Percentiles rank a stretch among this genome's conserved stretches.
Conservation (phyloP, 31 red algal species). For the Porphyra umbilicalis region DNA sequence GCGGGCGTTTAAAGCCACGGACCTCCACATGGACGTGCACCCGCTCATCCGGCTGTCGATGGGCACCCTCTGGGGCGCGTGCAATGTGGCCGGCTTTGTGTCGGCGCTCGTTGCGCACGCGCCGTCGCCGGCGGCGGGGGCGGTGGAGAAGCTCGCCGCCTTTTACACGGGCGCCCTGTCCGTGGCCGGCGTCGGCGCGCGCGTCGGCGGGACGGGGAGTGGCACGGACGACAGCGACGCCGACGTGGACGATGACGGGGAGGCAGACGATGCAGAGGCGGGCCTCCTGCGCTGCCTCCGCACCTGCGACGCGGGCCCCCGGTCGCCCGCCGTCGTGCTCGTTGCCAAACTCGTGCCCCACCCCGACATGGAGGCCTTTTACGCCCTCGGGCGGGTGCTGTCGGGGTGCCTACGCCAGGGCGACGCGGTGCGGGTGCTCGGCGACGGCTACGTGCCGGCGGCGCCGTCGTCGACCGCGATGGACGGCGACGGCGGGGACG, state of each 20-base stretch:
- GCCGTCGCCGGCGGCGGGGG: not conserved
- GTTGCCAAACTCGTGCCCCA: conserved; percentile 67
- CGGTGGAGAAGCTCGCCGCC: conserved; percentile 1
- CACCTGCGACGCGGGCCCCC: not conserved
- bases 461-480: not conserved
- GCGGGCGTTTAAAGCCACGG: not conserved
- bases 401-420: conserved; percentile 26
- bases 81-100: conserved; percentile 1
- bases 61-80: not conserved
- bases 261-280: not conserved
- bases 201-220: not conserved
- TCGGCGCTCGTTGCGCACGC: conserved; percentile 4
- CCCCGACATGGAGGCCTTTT: conserved; percentile 48
- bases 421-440: conserved; percentile 43
- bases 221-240: not conserved
- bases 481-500: conserved; percentile 13
- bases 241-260: not conserved
- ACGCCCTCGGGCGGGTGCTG: conserved; percentile 54
- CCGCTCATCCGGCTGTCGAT: conserved; percentile 3
- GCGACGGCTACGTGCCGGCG: conserved; percentile 17
- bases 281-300: not conserved
- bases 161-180: conserved; percentile 13
- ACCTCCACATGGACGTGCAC: conserved; percentile 1
- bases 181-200: conserved; percentile 1
- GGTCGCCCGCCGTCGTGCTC: not conserved